Evolutionary conservation across 352 stramenopile species (phyloP), one percentile per base, ranked within the genome.

Genomic region (Phytophthora uliginosa): DNA sequence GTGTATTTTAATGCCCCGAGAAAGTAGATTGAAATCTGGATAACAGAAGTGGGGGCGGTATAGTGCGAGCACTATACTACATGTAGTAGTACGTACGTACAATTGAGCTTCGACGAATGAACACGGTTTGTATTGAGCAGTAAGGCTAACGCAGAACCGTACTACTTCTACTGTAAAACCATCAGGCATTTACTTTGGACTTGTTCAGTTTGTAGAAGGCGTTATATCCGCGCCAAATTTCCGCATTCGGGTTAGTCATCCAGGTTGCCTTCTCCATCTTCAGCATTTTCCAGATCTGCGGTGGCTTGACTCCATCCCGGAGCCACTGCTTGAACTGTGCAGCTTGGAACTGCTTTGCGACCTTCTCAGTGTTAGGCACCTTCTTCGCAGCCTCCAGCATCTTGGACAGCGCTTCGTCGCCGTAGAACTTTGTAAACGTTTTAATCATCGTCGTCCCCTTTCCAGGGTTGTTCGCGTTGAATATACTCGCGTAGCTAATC

Each of bases 401-500:
- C 48, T 52, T 42, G 4, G 60, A 13, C 50, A 67, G 33, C 2
- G 20, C 17, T 51, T 51, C 36, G 10, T 61, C 53, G n/a, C 42
- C 63, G 36, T 45, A 69, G 42, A 57, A 50, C 51, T 52, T 63
- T 1, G 63, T 69, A 18, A 69, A 57, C 7, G 42, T 58, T 34
- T 69, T 63, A 9, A 69, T 58, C 53, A 69, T 51, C 26, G 63
- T 69, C 20, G 40, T 58, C 17, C 22, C 26, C 17, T 69, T 26
- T 7, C 31, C 38, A 20, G 40, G 63, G 53, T 63, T 63, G 2
- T 51, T 40, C 3, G 31, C n/a, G 15, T 69, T 63, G 45, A 58
- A 69, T 3, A 57, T 7, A 2, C 13, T 6, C 28, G 57, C 59
- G 17, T 57, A 69, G 53, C 20, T 51, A 4, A 63, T 56, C 40